phyloP scores from a whole-genome alignment of 2,329 filamentous ascomycete species.

The Trichoderma sp. region DNA sequence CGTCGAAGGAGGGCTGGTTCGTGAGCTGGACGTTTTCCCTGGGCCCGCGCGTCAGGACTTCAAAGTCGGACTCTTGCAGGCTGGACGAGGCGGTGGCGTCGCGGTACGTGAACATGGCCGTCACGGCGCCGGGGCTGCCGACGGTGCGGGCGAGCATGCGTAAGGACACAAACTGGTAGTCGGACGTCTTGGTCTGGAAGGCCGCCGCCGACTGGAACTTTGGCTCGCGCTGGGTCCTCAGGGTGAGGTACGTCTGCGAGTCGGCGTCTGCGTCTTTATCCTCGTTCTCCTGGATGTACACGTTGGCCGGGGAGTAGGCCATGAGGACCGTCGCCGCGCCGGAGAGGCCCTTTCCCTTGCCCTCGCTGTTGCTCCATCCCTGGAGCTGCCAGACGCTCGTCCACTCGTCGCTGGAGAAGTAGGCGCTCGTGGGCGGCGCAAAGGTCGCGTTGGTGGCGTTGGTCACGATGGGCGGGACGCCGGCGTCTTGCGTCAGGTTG shows the following conservation, averaged over 20 bases:
- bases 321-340: slow-evolving; percentile 41
- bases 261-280: slow-evolving; percentile 41
- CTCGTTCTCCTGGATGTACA: slow-evolving; percentile 51
- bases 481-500: slow-evolving; percentile 44
- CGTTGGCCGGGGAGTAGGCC: slow-evolving; percentile 48
- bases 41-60: slow-evolving; percentile 54
- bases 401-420: slow-evolving; percentile 44
- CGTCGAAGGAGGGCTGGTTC: slow-evolving; percentile 59
- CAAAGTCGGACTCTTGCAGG: slow-evolving; percentile 56
- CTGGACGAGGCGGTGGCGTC: slow-evolving; percentile 39
- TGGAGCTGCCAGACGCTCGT: slow-evolving; percentile 44
- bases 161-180: slow-evolving; percentile 42
- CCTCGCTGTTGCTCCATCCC: slow-evolving; percentile 47
- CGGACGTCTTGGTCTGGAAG: slow-evolving; percentile 44
- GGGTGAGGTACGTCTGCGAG: slow-evolving; percentile 49
- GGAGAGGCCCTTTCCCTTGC: slow-evolving; percentile 35
- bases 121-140: slow-evolving; percentile 52
- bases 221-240: slow-evolving; percentile 50
- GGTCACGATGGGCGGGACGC: slow-evolving; percentile 40
- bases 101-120: slow-evolving; percentile 57
- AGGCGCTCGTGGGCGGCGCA: slow-evolving; percentile 43
- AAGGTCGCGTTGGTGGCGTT: slow-evolving; percentile 36
- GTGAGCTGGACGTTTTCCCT: slow-evolving; percentile 56
- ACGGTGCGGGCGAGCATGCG: slow-evolving; percentile 56
- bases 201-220: slow-evolving; percentile 53